Evolutionary conservation across 1,284 basidiomycete genomes (phyloP), one percentile per base, ranked within the genome.

Genomic region (Fomitopsis betulina): DNA sequence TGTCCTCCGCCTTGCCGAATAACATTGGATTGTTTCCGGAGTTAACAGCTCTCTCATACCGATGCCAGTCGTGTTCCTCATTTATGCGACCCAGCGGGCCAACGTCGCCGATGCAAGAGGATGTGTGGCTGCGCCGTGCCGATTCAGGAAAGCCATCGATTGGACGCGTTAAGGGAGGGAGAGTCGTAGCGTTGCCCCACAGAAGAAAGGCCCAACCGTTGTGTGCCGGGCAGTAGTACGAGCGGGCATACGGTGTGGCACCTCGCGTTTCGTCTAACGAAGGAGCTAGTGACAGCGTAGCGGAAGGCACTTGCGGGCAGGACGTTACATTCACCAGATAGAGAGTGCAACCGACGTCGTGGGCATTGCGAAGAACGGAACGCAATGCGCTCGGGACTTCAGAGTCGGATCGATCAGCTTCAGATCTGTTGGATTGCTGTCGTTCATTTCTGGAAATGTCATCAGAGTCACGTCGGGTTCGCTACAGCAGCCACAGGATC

Each of bases 61-160:
- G 78, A 68, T 93, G 90, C 65, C 89, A 91, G 67, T 93, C 91
- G 67, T 93, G 90, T 0, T 89, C 88, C 62, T 79, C 75, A 69
- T 91, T 89, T n/a, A 66, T 65, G 39, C 71, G 73, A 0, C 76
- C 76, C 55, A 79, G 78, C 43, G 79, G 75, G 27, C 78, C 79
- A 15, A 69, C 76, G 19, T 80, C 78, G 17, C 73, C 78, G 25
- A 83, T 68, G 64, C 87, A 89, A 2, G 82, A 83, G 7, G 60
- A 65, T 0, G 74, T 79, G 54, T 68, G 73, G 61, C 77, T 81
- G 39, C 86, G 79, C 39, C 78, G 77, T 3, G 66, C 61, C 63
- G 79, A 79, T 58, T 85, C 78, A 2, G 87, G 89, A 10, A 89
- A 76, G 3, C 78, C 65, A 39, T 77, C 74, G 21, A 70, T 69